phyloP scores from a whole-genome alignment of 106 monocot genomes.

The Phalaenopsis equestris region DNA sequence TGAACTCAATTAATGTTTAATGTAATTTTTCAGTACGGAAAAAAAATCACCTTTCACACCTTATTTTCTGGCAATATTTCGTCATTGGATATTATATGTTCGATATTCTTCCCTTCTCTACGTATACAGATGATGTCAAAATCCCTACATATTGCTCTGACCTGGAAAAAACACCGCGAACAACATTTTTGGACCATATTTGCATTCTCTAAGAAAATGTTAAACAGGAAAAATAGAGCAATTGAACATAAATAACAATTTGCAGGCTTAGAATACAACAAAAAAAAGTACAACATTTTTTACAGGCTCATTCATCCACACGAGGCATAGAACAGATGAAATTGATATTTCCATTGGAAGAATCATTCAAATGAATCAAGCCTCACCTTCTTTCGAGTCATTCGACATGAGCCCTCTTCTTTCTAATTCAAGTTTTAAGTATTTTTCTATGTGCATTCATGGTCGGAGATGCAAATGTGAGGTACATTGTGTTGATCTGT shows the following conservation, averaged over 20 bases:
- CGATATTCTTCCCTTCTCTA: constrained; percentile 70
- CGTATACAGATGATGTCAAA: constrained; percentile 69
- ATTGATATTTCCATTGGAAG: too few species aligned
- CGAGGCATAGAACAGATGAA: too few species aligned
- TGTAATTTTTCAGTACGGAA: not conserved
- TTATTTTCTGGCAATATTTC: constrained; percentile 61
- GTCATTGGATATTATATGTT: constrained; percentile 46
- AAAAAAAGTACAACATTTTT: too few species aligned
- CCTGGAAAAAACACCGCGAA: constrained; percentile 25
- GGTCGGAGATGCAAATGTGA: too few species aligned
- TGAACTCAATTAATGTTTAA: not conserved
- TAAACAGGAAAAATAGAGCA: not conserved
- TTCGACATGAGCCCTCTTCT: too few species aligned
- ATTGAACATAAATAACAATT: not conserved
- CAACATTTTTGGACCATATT: not conserved
- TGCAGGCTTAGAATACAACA: too few species aligned
- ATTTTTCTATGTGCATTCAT: too few species aligned
- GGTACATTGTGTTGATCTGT: too few species aligned
- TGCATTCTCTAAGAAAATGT: not conserved
- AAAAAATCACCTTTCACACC: constrained; percentile 25
- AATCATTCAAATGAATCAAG: too few species aligned
- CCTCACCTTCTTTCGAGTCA: too few species aligned
- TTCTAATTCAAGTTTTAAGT: too few species aligned
- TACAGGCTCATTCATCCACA: too few species aligned
- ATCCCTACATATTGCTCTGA: constrained; percentile 62